Conservation (phyloP, 768 basidiomycete species). For the Termitomyces bulborhizus region DNA sequence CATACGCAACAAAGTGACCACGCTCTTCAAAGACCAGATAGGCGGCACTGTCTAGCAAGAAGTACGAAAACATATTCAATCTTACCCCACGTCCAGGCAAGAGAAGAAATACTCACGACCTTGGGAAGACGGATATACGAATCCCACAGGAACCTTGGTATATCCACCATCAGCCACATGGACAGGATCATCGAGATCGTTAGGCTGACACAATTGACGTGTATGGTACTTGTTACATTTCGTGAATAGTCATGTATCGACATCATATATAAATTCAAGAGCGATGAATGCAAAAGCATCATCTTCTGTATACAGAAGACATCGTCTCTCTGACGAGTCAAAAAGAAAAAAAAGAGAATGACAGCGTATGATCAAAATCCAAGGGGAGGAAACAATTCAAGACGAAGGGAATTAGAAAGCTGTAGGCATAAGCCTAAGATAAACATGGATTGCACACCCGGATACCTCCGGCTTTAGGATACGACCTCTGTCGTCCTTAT, state of each 20-base stretch:
- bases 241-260: conserved; percentile 5
- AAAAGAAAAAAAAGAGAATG: conserved; percentile 1
- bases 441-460: not conserved
- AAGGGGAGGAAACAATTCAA: not conserved
- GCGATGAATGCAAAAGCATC: not conserved
- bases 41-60: conserved; percentile 26
- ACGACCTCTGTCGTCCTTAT: conserved; percentile 11
- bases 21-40: conserved; percentile 12
- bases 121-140: conserved; percentile 29
- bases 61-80: too few species aligned
- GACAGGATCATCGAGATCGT: too few species aligned
- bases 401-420: conserved; percentile 2
- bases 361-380: not conserved
- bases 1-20: conserved; percentile 53
- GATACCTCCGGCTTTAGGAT: not conserved
- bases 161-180: too few species aligned
- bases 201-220: too few species aligned
- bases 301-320: conserved; percentile 3
- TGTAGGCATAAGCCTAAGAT: conserved; percentile 1
- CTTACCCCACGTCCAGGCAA: not conserved
- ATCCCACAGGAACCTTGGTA: conserved; percentile 36
- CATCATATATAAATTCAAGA: not conserved
- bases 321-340: not conserved
- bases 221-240: not conserved
- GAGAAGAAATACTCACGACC: conserved; percentile 8